Percentiles rank a stretch among this genome's conserved stretches.
Evolutionary conservation across 352 stramenopile genomes (phyloP).

Genomic region (Phytophthora aleatoria): DNA sequence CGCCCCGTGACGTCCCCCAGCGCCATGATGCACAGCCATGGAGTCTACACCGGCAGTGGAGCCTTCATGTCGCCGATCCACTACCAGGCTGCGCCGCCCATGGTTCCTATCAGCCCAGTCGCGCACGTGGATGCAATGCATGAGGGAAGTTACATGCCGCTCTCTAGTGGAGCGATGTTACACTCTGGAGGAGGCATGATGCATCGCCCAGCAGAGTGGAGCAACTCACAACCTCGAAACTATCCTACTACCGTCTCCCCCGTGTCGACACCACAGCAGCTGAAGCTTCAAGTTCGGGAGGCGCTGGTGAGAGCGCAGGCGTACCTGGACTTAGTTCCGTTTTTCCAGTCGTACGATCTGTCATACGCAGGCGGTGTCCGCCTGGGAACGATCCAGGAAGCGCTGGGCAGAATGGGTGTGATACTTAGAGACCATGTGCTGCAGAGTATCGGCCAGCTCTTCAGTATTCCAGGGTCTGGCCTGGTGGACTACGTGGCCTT

Average conservation of each 20-base stretch:
- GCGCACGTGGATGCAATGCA: constrained; percentile 13
- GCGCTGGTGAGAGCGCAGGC: constrained; percentile 51
- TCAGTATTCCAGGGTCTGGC: constrained; percentile 35
- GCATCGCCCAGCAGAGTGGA: constrained; percentile 14
- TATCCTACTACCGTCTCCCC: constrained; percentile 13
- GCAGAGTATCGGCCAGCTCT: constrained; percentile 48
- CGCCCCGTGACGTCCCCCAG: constrained; percentile 22
- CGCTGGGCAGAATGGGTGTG: constrained; percentile 50
- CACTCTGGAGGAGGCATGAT: constrained; percentile 1
- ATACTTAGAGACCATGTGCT: constrained; percentile 38
- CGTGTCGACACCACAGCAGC: constrained; percentile 22
- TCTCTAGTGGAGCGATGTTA: not conserved
- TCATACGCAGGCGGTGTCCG: constrained; percentile 40
- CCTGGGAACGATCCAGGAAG: constrained; percentile 50
- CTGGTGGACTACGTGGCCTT: constrained; percentile 65
- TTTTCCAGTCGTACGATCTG: constrained; percentile 63
- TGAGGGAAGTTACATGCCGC: constrained; percentile 3
- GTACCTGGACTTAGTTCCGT: constrained; percentile 48
- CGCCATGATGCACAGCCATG: constrained; percentile 15
- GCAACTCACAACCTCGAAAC: constrained; percentile 9
- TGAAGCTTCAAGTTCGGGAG: constrained; percentile 55
- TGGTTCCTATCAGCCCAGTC: constrained; percentile 40
- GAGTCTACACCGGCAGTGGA: constrained; percentile 5
- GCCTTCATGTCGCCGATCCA: constrained; percentile 36
- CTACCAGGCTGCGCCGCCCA: constrained; percentile 22